Evolutionary conservation across 202 grass and related monocot species (phyloP).

Genomic region (Setaria italica): DNA sequence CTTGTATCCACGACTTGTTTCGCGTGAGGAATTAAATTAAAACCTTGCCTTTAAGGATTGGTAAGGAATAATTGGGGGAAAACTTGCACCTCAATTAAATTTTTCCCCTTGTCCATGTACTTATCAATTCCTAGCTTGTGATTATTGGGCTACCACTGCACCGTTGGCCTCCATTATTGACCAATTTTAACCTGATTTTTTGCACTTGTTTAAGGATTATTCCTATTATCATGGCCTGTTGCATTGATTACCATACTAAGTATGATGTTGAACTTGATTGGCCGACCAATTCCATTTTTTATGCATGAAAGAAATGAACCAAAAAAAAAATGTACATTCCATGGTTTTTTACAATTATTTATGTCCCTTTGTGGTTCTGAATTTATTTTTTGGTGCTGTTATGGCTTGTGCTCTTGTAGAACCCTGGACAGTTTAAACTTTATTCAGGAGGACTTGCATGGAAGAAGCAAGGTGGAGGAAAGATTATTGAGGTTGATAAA

Average conservation of each 20-base stretch:
- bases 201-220: conserved; percentile 7
- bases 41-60: background rate
- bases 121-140: background rate
- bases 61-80: background rate
- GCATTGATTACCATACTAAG: background rate
- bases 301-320: background rate
- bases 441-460: conserved; percentile 78
- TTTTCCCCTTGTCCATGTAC: background rate
- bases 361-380: background rate
- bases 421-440: conserved; percentile 83
- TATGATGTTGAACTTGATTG: background rate
- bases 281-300: background rate
- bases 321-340: background rate
- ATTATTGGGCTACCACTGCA: background rate
- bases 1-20: background rate
- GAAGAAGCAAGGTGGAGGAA: conserved; percentile 94
- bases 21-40: background rate
- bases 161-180: background rate
- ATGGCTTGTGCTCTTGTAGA: conserved; percentile 48
- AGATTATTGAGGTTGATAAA: conserved; percentile 74
- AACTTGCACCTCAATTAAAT: background rate
- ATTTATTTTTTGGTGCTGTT: background rate
- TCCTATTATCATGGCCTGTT: background rate
- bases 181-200: background rate
- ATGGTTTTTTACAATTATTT: background rate